These are phyloP conservation scores for Pelargonium myrrhifolium DNA, from an alignment of 441 rosid species.

Conservation along the genomic window DNA sequence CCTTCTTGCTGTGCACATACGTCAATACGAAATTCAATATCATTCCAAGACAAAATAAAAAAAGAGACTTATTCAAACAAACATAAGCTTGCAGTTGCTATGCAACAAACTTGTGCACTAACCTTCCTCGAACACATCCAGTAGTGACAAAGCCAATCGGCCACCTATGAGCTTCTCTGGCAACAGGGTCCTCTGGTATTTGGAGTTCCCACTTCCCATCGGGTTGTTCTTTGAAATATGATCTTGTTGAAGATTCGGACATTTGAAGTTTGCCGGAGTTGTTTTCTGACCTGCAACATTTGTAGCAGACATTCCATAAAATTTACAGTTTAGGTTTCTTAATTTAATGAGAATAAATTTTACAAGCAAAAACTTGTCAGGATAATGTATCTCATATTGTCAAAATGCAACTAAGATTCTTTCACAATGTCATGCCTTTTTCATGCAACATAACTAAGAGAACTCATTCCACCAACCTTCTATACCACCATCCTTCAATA, in stretches of 20 bases:
- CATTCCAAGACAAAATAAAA: not conserved
- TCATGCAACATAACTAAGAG: not conserved
- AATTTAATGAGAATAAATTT: not conserved
- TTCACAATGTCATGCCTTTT: not conserved
- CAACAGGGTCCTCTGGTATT: constrained; percentile 39
- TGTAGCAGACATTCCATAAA: constrained; percentile 5
- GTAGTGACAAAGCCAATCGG: constrained; percentile 83
- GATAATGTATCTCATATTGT: not conserved
- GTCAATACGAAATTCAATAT: not conserved
- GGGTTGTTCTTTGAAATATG: constrained; percentile 53
- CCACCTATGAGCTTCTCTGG: constrained; percentile 43
- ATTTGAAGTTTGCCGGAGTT: constrained; percentile 39
- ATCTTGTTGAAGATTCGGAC: constrained; percentile 43
- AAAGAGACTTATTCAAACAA: not conserved
- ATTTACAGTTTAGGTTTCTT: not conserved
- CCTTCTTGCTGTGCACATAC: constrained; percentile 53
- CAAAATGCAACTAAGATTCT: not conserved
- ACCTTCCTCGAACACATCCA: constrained; percentile 83
- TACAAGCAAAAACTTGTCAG: not conserved
- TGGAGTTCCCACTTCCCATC: constrained; percentile 64
- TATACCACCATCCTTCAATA: not conserved
- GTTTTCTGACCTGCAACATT: constrained; percentile 38
- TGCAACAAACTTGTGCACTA: constrained; percentile 20
- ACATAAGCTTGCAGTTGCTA: not conserved
- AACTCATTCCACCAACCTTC: no score